phyloP scores from a whole-genome alignment of 208 protist species.

The Borovskyia barvae region DNA sequence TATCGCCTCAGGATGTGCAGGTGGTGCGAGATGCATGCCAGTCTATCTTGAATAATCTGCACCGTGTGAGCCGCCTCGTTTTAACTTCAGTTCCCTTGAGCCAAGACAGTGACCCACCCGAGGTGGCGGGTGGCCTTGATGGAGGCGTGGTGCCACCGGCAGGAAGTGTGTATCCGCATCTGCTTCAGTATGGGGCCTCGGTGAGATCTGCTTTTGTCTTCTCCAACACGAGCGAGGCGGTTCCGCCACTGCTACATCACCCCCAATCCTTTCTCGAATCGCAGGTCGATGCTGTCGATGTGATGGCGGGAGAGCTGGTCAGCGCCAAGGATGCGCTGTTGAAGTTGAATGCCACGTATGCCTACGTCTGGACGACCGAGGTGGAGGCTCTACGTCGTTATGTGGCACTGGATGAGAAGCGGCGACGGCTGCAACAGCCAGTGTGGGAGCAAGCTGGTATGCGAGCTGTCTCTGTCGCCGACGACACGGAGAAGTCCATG shows the following conservation, averaged over 20 bases:
- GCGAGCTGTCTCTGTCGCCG: conserved; percentile 7
- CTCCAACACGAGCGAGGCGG: conserved; percentile 14
- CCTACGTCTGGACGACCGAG: conserved; percentile 53
- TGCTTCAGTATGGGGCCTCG: conserved; percentile 1
- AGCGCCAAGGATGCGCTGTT: conserved; percentile 34
- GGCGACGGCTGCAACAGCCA: conserved; percentile 16
- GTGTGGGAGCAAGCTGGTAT: conserved; percentile 29
- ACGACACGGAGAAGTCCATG: neutral
- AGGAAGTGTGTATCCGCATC: conserved; percentile 27
- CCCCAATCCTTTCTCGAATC: conserved; percentile 32
- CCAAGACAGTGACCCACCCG: neutral
- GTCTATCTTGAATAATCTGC: conserved; percentile 21
- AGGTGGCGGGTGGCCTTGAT: neutral
- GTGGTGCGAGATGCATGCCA: conserved; percentile 20
- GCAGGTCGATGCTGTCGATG: conserved; percentile 25
- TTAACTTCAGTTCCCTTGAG: conserved; percentile 20
- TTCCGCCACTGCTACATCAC: conserved; percentile 24
- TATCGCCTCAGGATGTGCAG: conserved; percentile 14
- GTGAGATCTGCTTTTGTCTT: conserved; percentile 17
- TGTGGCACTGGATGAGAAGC: conserved; percentile 22
- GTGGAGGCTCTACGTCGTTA: conserved; percentile 32
- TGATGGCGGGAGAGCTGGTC: conserved; percentile 22
- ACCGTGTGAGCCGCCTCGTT: conserved; percentile 20
- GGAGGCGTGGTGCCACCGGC: conserved; percentile 8
- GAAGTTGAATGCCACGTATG: conserved; percentile 30